These are phyloP conservation scores for Suillus decipiens DNA, from an alignment of 768 basidiomycete genomes.

Conservation along the genomic window DNA sequence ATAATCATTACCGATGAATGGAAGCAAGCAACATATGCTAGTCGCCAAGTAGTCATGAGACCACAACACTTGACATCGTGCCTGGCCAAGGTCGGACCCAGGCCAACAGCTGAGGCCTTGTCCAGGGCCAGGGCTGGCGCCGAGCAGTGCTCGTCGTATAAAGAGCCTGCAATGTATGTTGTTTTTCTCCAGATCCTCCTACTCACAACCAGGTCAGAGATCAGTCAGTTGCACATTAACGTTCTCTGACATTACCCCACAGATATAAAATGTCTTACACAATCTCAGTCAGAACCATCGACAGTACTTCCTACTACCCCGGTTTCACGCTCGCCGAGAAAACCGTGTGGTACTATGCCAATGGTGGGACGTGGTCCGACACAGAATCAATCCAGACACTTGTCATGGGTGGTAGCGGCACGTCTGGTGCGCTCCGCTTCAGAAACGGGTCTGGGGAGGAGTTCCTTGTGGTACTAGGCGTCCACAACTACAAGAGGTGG, in stretches of 20 bases:
- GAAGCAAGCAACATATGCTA: no score
- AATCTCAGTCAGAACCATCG: neutral
- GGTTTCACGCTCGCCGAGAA: neutral
- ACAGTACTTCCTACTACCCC: neutral
- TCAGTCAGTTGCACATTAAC: neutral
- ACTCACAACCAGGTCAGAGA: neutral
- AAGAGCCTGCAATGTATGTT: neutral
- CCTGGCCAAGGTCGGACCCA: no score
- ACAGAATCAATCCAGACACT: constrained; percentile 26
- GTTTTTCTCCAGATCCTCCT: neutral
- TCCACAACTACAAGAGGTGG: constrained; percentile 44
- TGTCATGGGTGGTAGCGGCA: constrained; percentile 41
- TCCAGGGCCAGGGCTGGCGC: neutral
- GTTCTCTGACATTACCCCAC: neutral
- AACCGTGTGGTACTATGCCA: neutral
- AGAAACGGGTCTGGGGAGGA: constrained; percentile 28
- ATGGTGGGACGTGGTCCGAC: constrained; percentile 32
- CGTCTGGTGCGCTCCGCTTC: constrained; percentile 41
- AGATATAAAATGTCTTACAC: neutral
- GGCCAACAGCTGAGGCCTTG: no score
- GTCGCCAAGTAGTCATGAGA: no score
- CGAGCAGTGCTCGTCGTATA: neutral
- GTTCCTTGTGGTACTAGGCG: constrained; percentile 38
- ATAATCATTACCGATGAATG: no score
- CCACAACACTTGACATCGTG: no score